These are phyloP conservation scores for Mortierella sp. DNA, from an alignment of 371 early-diverging fungal species.

Conservation along the genomic window DNA sequence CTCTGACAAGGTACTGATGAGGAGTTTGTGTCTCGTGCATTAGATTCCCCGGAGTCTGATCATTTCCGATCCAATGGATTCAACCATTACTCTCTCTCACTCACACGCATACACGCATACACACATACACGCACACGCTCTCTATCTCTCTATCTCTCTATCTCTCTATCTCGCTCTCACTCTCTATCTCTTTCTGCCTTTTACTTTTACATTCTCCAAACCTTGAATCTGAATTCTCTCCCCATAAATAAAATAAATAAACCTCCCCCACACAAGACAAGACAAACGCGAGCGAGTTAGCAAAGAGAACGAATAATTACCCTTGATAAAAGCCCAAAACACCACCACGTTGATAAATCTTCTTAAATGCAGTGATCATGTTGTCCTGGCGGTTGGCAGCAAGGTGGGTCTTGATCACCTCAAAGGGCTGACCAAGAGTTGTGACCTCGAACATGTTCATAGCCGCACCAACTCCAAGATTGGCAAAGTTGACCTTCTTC, in stretches of 20 bases:
- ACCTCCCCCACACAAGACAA: not conserved
- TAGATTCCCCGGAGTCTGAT: no score
- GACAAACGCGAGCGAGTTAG: not conserved
- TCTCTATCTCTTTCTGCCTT: not conserved
- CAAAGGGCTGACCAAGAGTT: constrained; percentile 92
- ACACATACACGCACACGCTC: no score
- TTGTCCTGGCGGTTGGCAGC: constrained; percentile 88
- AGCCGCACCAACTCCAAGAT: constrained; percentile 55
- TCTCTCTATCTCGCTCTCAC: not conserved
- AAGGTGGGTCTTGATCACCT: constrained; percentile 91
- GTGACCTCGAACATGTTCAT: constrained; percentile 89
- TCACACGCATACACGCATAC: not conserved
- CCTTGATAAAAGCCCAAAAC: constrained; percentile 88
- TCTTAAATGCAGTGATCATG: constrained; percentile 69
- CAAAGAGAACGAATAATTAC: constrained; percentile 15
- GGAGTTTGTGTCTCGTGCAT: no score
- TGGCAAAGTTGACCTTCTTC: constrained; percentile 56
- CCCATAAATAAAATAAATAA: not conserved
- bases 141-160: no score
- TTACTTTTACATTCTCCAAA: not conserved
- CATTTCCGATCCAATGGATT: no score
- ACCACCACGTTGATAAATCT: constrained; percentile 85
- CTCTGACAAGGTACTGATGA: no score
- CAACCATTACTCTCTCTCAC: no score
- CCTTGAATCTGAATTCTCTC: constrained; percentile 4